Evolutionary conservation across 768 basidiomycete species (phyloP).

Genomic region (Leccinum ochraceum): DNA sequence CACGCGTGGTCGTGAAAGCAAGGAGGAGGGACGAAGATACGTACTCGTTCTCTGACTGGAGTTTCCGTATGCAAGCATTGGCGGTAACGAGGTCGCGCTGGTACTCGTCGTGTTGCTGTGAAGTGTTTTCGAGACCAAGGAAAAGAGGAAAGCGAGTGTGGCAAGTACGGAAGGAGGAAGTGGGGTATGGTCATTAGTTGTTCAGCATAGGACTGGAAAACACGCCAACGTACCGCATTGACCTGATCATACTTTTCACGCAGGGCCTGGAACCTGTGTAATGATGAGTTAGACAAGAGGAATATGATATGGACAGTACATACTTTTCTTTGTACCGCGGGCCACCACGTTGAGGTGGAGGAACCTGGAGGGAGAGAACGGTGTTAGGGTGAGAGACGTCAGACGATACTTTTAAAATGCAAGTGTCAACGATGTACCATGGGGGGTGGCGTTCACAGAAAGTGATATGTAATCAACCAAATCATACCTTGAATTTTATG

Average conservation of each 20-base stretch:
- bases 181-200: not conserved
- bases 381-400: not conserved
- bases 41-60: slow-evolving; percentile 36
- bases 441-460: slow-evolving; percentile 1
- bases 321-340: slow-evolving; percentile 36
- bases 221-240: slow-evolving; percentile 26
- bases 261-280: slow-evolving; percentile 29
- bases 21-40: slow-evolving; percentile 1
- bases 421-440: not conserved
- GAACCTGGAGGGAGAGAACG: slow-evolving; percentile 8
- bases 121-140: not conserved
- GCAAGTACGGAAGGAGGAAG: not conserved
- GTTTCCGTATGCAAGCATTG: slow-evolving; percentile 28
- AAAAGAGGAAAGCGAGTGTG: not conserved
- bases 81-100: slow-evolving; percentile 30
- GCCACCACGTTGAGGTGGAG: slow-evolving; percentile 20
- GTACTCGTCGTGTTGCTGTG: slow-evolving; percentile 27
- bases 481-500: slow-evolving; percentile 27
- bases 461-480: not conserved
- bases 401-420: not conserved
- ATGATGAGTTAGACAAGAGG: not conserved
- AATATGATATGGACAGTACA: not conserved
- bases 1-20: not conserved
- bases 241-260: slow-evolving; percentile 37
- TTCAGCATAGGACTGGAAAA: not conserved